Evolutionary conservation across 371 early-diverging fungal genomes (phyloP), one percentile per base, ranked within the genome.

Genomic region (Mucor plumbeus): DNA sequence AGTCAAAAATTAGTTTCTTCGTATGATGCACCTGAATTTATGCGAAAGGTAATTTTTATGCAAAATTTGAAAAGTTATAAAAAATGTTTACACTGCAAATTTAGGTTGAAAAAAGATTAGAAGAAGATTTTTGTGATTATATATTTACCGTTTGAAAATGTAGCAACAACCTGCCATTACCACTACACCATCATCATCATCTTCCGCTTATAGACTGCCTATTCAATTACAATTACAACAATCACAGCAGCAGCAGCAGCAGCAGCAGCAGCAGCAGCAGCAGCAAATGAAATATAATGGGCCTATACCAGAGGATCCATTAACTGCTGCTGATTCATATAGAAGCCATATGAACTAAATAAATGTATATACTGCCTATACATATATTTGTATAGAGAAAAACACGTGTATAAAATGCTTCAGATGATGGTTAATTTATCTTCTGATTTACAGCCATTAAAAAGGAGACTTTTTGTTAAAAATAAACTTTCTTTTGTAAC

Each of bases 21-120:
- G 48, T 89, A 86, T 68, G 92, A 94, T 73, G 89, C 92, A 1
- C 83, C 88, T 19, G 90, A 90, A 68, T 94, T 90, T 64, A 86
- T 95, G 85, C 88, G 88, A 63, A 90, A 87, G 80, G 91, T 92
- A 78, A 61, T 66, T 19, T 66, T 19, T 21, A 61, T 36, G 50
- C 53, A 54, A n/a, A 64, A 34, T 9, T 11, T 5, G 31, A 41
- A 11, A 36, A 31, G 47, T 21, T 14, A 61, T 40, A 19, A 54
- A 13, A 41, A 26, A 4, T 43, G 47, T 41, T 53, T 26, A 26
- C 53, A 44, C 38, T 5, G 39, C 7, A 7, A n/a, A 26, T 26
- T 55, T 65, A 88, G 89, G 87, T 89, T 14, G 93, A 92, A 68
- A 71, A 80, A 59, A 77, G 94, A 58, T 67, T 95, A 34, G 74